Evolutionary conservation across 2,329 filamentous ascomycete species (phyloP), one percentile per base, ranked within the genome.

Genomic region (Clathrospora elynae): DNA sequence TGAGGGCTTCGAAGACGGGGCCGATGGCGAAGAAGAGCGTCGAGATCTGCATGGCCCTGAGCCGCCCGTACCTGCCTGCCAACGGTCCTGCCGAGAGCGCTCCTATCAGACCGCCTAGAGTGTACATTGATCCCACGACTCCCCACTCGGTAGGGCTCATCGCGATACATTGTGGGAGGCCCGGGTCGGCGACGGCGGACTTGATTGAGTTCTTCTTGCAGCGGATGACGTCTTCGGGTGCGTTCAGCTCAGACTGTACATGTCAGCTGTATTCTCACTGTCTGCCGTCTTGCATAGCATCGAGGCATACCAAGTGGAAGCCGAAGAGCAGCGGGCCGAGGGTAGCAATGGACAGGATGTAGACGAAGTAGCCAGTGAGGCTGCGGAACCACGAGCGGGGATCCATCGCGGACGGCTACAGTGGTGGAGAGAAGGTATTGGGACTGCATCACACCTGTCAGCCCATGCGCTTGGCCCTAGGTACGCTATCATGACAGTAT

Each of bases 291-390:
- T 17, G 35, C 29, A 6, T 20, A 6, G 39, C 30, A 17, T 35
- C n/a, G 38, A 19, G 12, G 41, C 53, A 64, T 79, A 93, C 90
- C 67, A 97, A 73, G 71, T 97, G 92, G 72, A 89, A 96, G 51
- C 93, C 93, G 67, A 96, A 99, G 62, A 96, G 90, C 30, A 97
- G 80, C 2, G 93, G 90, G 1, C 92, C 93, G 12, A 96, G 73
- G 0, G 90, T 95, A 29, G 88, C 83, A 46, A 91, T 78, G 47
- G 84, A 73, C 41, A 97, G 80, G 32, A 93, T 74, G 63, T 89
- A 82, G 61, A 93, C 66, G 59, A 97, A 82, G 71, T 90, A 95
- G 4, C 82, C 77, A 23, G 89, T 93, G 41, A 90, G 66, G 62
- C 71, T 69, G 46, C 75, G 60, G 53, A 73, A 64, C 66, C 67